phyloP scores from a whole-genome alignment of 192 early-diverging fungal species.

The Chytriomyces hyalinus region DNA sequence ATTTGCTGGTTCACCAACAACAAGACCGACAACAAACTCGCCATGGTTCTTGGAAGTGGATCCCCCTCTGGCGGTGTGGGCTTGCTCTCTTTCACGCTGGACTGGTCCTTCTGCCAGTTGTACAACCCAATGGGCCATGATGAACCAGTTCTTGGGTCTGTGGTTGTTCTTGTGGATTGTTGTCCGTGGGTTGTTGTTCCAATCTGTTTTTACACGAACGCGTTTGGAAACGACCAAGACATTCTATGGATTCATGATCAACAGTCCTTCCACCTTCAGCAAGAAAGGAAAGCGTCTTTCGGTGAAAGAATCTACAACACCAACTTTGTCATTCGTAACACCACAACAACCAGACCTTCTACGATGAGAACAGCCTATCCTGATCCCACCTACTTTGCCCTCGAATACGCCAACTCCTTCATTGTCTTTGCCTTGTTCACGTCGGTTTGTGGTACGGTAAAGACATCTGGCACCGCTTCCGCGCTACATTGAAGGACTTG shows the following conservation, averaged over 20 bases:
- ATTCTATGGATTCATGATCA: not conserved
- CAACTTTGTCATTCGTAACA: not conserved
- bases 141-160: constrained; percentile 78
- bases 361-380: constrained; percentile 6
- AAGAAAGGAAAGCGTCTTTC: not conserved
- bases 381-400: constrained; percentile 26
- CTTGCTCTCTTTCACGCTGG: too few species aligned
- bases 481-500: constrained; percentile 8
- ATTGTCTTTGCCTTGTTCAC: constrained; percentile 65
- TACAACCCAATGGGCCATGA: too few species aligned
- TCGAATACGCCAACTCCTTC: constrained; percentile 34
- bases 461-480: constrained; percentile 23
- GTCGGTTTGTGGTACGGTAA: constrained; percentile 64
- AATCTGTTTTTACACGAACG: too few species aligned
- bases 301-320: not conserved
- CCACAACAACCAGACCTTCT: not conserved
- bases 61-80: too few species aligned
- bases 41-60: constrained; percentile 2
- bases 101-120: too few species aligned
- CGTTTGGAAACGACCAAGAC: too few species aligned
- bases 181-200: too few species aligned
- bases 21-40: not conserved
- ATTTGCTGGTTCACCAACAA: not conserved
- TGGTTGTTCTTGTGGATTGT: constrained; percentile 76
- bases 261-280: not conserved